A percentile compares a stretch with the other conserved stretches of the same genome.
Conservation (phyloP, 305 asterid genomes). For the Withania somnifera region DNA sequence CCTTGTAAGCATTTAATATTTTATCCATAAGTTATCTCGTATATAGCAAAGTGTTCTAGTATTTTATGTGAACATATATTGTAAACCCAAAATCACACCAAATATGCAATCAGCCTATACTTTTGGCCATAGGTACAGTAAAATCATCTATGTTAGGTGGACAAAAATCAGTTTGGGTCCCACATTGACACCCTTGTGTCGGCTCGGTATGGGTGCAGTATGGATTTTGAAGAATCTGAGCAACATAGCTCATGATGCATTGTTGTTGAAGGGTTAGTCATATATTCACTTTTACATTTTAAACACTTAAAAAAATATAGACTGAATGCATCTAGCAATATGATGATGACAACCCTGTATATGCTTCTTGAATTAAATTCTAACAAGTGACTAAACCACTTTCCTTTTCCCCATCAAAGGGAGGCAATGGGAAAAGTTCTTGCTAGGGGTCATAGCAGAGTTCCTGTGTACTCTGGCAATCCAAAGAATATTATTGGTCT, state of each 20-base stretch:
- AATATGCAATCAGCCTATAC: neutral
- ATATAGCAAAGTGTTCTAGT: neutral
- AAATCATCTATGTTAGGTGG: neutral
- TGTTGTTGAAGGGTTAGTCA: neutral
- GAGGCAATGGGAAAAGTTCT: conserved; percentile 83
- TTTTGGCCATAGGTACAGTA: neutral
- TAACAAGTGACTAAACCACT: neutral
- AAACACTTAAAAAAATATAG: neutral
- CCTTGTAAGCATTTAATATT: neutral
- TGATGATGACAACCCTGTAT: neutral
- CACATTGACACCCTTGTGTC: neutral
- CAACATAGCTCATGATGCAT: neutral
- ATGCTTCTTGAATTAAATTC: neutral
- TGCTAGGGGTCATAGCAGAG: conserved; percentile 92
- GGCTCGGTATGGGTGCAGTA: neutral
- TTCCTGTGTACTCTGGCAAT: conserved; percentile 79
- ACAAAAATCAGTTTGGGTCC: neutral
- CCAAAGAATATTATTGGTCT: conserved; percentile 74
- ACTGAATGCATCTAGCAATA: neutral
- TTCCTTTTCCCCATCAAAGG: conserved; percentile 29
- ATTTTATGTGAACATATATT: neutral
- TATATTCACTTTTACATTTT: neutral
- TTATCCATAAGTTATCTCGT: neutral
- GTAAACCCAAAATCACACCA: neutral
- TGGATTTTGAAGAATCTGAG: neutral